Percentiles rank a stretch among this genome's conserved stretches.
These are phyloP conservation scores for Panicum hallii DNA, from an alignment of 202 grass and related monocot species.

Conservation along the genomic window DNA sequence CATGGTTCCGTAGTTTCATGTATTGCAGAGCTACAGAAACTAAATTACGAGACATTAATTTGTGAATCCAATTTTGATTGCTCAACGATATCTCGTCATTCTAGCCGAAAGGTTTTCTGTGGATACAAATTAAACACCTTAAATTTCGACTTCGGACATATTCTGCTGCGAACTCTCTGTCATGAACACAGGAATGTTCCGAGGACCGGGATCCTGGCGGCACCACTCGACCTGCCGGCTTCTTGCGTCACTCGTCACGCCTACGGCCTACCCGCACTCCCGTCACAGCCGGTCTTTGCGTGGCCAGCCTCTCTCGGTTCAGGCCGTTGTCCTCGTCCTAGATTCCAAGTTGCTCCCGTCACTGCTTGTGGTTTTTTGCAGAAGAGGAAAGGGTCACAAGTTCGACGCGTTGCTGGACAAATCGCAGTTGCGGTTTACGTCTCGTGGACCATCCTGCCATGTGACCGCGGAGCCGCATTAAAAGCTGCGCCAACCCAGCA, in stretches of 20 bases:
- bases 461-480: background rate
- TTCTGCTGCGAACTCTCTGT: background rate
- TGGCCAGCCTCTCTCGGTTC: background rate
- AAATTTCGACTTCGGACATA: background rate
- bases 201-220: background rate
- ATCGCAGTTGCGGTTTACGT: background rate
- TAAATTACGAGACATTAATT: conserved; percentile 1
- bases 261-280: background rate
- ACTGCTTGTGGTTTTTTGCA: background rate
- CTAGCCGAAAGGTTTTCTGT: background rate
- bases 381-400: background rate
- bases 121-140: background rate
- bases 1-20: background rate
- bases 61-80: background rate
- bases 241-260: background rate
- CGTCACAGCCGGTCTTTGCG: background rate
- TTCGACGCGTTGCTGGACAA: background rate
- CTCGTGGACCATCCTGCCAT: background rate
- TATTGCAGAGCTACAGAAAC: background rate
- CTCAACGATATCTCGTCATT: background rate
- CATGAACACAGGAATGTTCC: background rate
- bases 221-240: background rate
- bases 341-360: no score
- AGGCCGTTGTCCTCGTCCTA: background rate
- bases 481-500: background rate